phyloP scores from a whole-genome alignment of 2,329 filamentous ascomycete species.

The Xylaria sp. region DNA sequence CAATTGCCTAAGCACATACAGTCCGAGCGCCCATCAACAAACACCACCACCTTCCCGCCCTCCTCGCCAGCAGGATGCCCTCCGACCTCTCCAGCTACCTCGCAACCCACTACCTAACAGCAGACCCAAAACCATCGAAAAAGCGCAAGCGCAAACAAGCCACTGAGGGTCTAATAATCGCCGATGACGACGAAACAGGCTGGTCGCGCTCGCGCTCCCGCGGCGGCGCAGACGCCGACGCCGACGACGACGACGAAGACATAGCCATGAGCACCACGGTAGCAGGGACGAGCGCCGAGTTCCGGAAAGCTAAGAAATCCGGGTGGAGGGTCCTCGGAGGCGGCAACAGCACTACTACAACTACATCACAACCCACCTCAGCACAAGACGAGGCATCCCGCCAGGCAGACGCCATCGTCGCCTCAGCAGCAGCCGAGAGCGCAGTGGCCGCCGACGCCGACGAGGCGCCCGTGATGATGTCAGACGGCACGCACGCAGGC shows the following conservation, averaged over 20 bases:
- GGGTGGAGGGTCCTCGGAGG: conserved; percentile 79
- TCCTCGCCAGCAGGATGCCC: conserved; percentile 56
- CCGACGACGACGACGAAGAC: conserved; percentile 69
- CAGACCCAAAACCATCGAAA: conserved; percentile 67
- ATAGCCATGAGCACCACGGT: conserved; percentile 56
- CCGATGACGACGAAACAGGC: conserved; percentile 70
- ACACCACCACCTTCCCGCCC: conserved; percentile 3
- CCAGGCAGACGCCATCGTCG: conserved; percentile 77
- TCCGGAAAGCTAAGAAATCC: conserved; percentile 81
- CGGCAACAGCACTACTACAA: conserved; percentile 60
- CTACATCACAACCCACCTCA: conserved; percentile 51
- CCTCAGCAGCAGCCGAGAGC: conserved; percentile 73
- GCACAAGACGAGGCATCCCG: conserved; percentile 64
- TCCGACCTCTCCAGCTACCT: conserved; percentile 83
- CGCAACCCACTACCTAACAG: conserved; percentile 85
- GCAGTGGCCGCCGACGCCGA: conserved; percentile 59
- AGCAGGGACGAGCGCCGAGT: conserved; percentile 67
- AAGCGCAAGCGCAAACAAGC: conserved; percentile 72
- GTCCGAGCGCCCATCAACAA: not conserved
- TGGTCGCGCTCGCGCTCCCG: conserved; percentile 63
- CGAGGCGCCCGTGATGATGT: conserved; percentile 71
- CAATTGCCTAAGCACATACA: not conserved
- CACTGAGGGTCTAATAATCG: conserved; percentile 68
- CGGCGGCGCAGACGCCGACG: conserved; percentile 50
- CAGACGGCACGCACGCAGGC: conserved; percentile 86